A percentile compares a stretch with the other conserved stretches of the same genome.
phyloP scores from a whole-genome alignment of 192 early-diverging fungal genomes.

The Gaertneriomyces semiglobifer region DNA sequence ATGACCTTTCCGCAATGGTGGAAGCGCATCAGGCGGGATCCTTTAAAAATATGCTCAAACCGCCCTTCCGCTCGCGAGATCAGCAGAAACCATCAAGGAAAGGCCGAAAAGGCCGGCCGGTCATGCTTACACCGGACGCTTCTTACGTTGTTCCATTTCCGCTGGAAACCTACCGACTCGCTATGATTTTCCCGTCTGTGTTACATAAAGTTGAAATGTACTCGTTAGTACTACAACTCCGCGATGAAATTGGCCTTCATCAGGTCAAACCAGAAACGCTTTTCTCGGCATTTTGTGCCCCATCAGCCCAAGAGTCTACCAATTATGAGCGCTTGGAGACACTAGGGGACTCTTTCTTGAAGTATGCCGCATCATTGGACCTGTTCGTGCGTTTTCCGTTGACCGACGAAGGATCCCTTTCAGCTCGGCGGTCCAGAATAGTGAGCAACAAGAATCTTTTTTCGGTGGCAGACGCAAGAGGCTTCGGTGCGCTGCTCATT shows the following conservation, averaged over 20 bases:
- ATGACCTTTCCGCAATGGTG: constrained; percentile 29
- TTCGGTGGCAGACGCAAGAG: constrained; percentile 44
- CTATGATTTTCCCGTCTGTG: constrained; percentile 37
- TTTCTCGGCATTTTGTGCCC: constrained; percentile 64
- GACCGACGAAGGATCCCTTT: constrained; percentile 77
- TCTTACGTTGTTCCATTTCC: constrained; percentile 37
- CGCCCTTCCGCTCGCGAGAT: neutral
- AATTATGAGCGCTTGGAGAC: constrained; percentile 89
- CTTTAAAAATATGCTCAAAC: constrained; percentile 12
- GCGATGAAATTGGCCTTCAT: constrained; percentile 13
- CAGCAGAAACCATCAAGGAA: no score
- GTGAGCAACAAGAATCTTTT: constrained; percentile 77
- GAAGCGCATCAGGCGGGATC: constrained; percentile 26
- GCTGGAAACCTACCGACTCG: constrained; percentile 17
- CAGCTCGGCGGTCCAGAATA: constrained; percentile 62
- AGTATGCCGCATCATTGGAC: constrained; percentile 65
- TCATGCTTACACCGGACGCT: constrained; percentile 35
- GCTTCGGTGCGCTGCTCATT: constrained; percentile 59
- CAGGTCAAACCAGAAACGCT: constrained; percentile 26
- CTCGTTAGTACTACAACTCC: constrained; percentile 32
- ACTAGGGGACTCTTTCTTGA: constrained; percentile 84
- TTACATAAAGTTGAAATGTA: constrained; percentile 32
- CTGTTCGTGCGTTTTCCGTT: constrained; percentile 67
- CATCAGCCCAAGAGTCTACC: constrained; percentile 63
- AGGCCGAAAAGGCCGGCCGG: neutral